phyloP scores from a whole-genome alignment of 768 basidiomycete genomes.

The Boletus rubropictus region DNA sequence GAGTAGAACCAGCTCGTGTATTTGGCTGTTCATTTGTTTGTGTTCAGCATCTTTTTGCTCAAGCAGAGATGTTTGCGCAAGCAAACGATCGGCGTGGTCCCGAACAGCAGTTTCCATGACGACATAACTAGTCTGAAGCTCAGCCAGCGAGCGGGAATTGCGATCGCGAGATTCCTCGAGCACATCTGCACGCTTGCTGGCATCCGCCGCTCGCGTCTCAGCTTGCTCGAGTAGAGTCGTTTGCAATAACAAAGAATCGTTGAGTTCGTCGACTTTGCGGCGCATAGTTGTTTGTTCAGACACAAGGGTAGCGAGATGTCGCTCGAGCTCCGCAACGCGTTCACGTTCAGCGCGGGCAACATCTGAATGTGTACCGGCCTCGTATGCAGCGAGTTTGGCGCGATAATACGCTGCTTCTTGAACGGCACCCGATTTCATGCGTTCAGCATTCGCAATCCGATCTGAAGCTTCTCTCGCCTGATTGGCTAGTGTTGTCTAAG shows the following conservation, averaged over 20 bases:
- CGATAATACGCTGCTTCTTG: constrained; percentile 97
- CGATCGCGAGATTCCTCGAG: constrained; percentile 65
- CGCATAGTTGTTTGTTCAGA: constrained; percentile 62
- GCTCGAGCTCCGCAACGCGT: constrained; percentile 69
- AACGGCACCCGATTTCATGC: constrained; percentile 66
- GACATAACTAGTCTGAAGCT: constrained; percentile 61
- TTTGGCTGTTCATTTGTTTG: constrained; percentile 52
- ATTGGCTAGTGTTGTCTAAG: constrained; percentile 62
- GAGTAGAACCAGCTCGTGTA: constrained; percentile 64
- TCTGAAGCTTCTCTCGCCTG: constrained; percentile 77
- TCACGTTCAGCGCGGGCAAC: constrained; percentile 69
- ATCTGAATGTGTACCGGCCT: constrained; percentile 62
- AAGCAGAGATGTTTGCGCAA: constrained; percentile 65
- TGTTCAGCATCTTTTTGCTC: constrained; percentile 81
- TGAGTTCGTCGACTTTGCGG: constrained; percentile 64
- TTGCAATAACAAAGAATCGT: constrained; percentile 68
- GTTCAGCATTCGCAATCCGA: constrained; percentile 73
- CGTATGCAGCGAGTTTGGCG: constrained; percentile 86
- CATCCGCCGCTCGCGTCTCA: constrained; percentile 70
- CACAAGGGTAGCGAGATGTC: constrained; percentile 54
- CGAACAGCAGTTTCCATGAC: constrained; percentile 59
- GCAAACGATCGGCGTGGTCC: constrained; percentile 70
- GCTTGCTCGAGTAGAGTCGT: constrained; percentile 74
- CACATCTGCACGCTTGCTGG: constrained; percentile 67
- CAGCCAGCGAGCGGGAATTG: constrained; percentile 56